These are phyloP conservation scores for Chrysanthemum lavandulifolium DNA, from an alignment of 129 eudicot species.

Conservation along the genomic window DNA sequence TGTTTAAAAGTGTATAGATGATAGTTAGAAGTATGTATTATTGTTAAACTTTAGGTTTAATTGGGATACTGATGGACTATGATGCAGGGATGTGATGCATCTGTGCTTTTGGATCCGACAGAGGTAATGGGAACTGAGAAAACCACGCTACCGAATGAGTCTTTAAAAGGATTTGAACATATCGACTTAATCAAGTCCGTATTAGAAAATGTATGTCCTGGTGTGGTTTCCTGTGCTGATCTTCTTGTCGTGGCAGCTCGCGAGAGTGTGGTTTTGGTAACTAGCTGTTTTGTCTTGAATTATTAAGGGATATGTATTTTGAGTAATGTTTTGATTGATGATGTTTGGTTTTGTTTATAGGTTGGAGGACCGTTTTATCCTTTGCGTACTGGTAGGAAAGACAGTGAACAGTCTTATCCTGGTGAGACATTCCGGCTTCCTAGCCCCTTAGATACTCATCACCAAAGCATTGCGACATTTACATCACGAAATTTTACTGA, in stretches of 20 bases:
- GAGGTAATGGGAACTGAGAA: constrained; percentile 59
- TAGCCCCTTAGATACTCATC: constrained; percentile 58
- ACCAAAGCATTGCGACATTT: constrained; percentile 31
- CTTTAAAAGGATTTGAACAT: constrained; percentile 57
- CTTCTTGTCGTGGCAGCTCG: constrained; percentile 72
- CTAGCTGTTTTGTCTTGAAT: constrained; percentile 11
- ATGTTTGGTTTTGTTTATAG: constrained; percentile 32
- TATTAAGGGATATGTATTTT: background rate
- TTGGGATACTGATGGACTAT: background rate
- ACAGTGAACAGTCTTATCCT: constrained; percentile 43
- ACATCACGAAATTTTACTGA: constrained; percentile 57
- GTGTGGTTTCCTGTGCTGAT: constrained; percentile 80
- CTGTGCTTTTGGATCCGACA: constrained; percentile 64
- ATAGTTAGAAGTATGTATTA: constrained; percentile 1
- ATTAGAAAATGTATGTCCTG: constrained; percentile 63
- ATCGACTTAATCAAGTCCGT: constrained; percentile 55
- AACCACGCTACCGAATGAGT: constrained; percentile 56
- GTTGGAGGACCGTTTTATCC: constrained; percentile 91
- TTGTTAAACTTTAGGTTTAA: constrained; percentile 7
- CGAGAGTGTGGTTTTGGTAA: constrained; percentile 65
- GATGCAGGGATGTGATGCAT: constrained; percentile 82
- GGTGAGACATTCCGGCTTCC: constrained; percentile 57
- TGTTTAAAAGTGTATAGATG: background rate
- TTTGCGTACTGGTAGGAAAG: constrained; percentile 64
- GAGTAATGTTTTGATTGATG: background rate